Conservation (phyloP, 306 rosid species). For the Styphnolobium japonicum region DNA sequence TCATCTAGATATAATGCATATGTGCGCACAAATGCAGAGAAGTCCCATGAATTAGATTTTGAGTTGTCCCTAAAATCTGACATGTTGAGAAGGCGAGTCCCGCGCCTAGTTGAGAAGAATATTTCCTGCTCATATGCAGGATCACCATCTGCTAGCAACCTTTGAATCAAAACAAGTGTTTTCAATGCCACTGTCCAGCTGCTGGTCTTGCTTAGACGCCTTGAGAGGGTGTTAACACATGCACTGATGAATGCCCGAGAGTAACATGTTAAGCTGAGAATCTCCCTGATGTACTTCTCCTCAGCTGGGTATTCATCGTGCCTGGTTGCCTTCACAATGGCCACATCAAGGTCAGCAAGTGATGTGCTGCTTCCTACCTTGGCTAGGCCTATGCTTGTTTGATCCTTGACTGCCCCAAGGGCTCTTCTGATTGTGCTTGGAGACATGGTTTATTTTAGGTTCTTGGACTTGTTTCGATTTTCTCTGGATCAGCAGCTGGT, state of each 20-base stretch:
- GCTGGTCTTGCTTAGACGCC: slow-evolving; percentile 65
- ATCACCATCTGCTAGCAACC: slow-evolving; percentile 72
- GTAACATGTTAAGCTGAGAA: slow-evolving; percentile 77
- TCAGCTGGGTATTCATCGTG: slow-evolving; percentile 78
- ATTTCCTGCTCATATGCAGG: slow-evolving; percentile 80
- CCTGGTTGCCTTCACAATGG: slow-evolving; percentile 84
- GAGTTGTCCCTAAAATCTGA: slow-evolving; percentile 53
- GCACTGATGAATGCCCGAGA: slow-evolving; percentile 57
- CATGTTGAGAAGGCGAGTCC: slow-evolving; percentile 88
- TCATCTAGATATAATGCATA: slow-evolving; percentile 81
- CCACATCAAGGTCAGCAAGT: slow-evolving; percentile 69
- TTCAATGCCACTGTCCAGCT: slow-evolving; percentile 87
- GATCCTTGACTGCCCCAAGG: slow-evolving; percentile 88
- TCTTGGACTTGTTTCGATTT: background rate
- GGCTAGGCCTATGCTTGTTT: slow-evolving; percentile 84
- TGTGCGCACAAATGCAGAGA: slow-evolving; percentile 69
- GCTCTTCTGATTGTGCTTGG: slow-evolving; percentile 68
- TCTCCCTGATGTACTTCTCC: slow-evolving; percentile 64
- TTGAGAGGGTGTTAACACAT: slow-evolving; percentile 54
- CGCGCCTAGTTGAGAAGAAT: slow-evolving; percentile 75
- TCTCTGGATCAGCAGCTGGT: background rate
- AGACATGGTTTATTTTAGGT: slow-evolving; percentile 33
- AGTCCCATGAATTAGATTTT: slow-evolving; percentile 49
- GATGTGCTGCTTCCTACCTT: slow-evolving; percentile 71
- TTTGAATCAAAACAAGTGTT: slow-evolving; percentile 61